phyloP scores from a whole-genome alignment of 228 moss, liverwort and hornwort genomes.

The Sphagnum fallax region DNA sequence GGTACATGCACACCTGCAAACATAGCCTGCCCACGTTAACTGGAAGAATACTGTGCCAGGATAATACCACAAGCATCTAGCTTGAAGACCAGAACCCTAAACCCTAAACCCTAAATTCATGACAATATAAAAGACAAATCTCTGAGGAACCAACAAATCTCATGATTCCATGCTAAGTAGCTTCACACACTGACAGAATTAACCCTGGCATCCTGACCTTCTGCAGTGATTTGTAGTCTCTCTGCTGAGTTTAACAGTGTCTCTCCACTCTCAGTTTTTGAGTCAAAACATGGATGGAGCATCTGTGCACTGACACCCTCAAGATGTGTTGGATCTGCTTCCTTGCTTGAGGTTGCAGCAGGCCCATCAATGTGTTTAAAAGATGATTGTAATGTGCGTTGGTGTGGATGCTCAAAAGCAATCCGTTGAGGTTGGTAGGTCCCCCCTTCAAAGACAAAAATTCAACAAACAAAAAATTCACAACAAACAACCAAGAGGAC shows the following conservation, averaged over 20 bases:
- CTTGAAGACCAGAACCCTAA: too few relatives aligned
- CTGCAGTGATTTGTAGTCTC: neutral
- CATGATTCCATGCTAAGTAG: too few relatives aligned
- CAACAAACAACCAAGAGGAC: neutral
- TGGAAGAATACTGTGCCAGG: too few relatives aligned
- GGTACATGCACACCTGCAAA: too few relatives aligned
- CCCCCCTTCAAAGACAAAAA: slow-evolving; percentile 53
- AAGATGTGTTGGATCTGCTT: neutral
- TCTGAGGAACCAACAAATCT: too few relatives aligned
- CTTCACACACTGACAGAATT: too few relatives aligned
- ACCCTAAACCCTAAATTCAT: too few relatives aligned
- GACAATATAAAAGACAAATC: too few relatives aligned
- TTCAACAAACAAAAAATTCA: neutral
- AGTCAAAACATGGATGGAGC: slow-evolving; percentile 13
- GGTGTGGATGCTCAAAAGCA: slow-evolving; percentile 79
- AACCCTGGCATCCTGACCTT: neutral
- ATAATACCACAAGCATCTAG: too few relatives aligned
- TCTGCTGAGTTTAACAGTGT: neutral
- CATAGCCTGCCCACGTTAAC: too few relatives aligned
- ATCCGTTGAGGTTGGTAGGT: slow-evolving; percentile 82
- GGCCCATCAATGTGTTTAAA: slow-evolving; percentile 35
- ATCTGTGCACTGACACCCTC: slow-evolving; percentile 9
- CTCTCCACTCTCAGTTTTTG: slow-evolving; percentile 16
- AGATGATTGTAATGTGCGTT: slow-evolving; percentile 61
- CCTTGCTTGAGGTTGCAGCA: neutral